A percentile compares a stretch with the other conserved stretches of the same genome.
Conservation (phyloP, 2,329 filamentous ascomycete genomes). For the Saccharata proteae region DNA sequence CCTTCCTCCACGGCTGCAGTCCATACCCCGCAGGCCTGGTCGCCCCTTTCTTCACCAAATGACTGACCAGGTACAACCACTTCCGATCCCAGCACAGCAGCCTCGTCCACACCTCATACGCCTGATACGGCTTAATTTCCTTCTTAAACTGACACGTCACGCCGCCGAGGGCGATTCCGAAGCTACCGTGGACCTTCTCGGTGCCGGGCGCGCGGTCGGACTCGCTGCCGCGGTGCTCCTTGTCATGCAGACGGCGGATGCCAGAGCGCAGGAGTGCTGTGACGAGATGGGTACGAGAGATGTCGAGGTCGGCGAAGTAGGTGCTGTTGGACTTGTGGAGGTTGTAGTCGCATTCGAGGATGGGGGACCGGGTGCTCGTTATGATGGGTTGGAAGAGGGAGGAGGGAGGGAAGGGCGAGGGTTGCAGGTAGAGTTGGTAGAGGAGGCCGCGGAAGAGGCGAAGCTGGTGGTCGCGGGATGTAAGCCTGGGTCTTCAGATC, state of each 20-base stretch:
- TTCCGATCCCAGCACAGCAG: slow-evolving; percentile 38
- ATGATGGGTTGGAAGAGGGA: slow-evolving; percentile 64
- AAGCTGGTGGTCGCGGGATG: slow-evolving; percentile 17
- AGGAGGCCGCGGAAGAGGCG: slow-evolving; percentile 34
- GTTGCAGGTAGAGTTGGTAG: slow-evolving; percentile 35
- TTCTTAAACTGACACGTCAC: slow-evolving; percentile 36
- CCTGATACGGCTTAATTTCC: slow-evolving; percentile 32
- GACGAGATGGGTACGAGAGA: slow-evolving; percentile 69
- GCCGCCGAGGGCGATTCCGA: slow-evolving; percentile 33
- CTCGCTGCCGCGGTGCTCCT: neutral
- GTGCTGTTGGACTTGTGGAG: slow-evolving; percentile 73
- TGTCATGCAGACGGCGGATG: slow-evolving; percentile 16
- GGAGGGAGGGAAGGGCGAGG: slow-evolving; percentile 36
- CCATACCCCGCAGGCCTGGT: slow-evolving; percentile 29
- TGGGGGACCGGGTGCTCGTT: slow-evolving; percentile 51
- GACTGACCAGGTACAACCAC: slow-evolving; percentile 38
- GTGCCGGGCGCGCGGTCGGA: slow-evolving; percentile 5
- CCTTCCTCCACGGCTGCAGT: slow-evolving; percentile 34
- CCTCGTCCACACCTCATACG: slow-evolving; percentile 37
- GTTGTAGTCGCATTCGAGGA: slow-evolving; percentile 78
- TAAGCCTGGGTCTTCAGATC: slow-evolving; percentile 12
- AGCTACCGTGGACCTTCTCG: slow-evolving; percentile 11
- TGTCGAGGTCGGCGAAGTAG: slow-evolving; percentile 78
- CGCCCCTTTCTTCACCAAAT: slow-evolving; percentile 34
- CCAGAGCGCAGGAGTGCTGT: slow-evolving; percentile 39